A percentile compares a stretch with the other conserved stretches of the same genome.
These are phyloP conservation scores for Lactarius pseudohatsudake DNA, from an alignment of 768 basidiomycete species.

Conservation along the genomic window DNA sequence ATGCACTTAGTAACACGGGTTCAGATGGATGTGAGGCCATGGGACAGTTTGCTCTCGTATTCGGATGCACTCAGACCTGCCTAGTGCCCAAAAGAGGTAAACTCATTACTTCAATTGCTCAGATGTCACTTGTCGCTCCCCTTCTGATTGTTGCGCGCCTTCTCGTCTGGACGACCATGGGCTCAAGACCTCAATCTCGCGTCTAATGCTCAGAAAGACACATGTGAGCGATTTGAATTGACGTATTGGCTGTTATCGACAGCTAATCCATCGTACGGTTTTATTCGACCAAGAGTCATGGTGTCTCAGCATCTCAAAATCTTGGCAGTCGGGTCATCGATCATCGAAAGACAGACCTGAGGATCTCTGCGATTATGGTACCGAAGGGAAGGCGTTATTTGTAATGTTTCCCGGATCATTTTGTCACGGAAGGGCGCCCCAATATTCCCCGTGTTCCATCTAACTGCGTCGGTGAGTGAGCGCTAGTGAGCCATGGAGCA, in stretches of 20 bases:
- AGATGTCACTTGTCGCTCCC: not conserved
- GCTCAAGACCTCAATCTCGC: too few relatives aligned
- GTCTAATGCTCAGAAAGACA: conserved; percentile 36
- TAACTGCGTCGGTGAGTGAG: not conserved
- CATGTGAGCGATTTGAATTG: conserved; percentile 58
- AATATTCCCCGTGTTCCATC: not conserved
- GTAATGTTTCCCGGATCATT: too few relatives aligned
- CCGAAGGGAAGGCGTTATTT: not conserved
- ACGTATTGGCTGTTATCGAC: conserved; percentile 42
- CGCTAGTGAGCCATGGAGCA: not conserved
- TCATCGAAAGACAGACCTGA: not conserved
- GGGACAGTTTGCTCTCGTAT: not conserved
- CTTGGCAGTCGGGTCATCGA: not conserved
- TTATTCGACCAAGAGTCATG: not conserved
- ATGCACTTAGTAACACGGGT: conserved; percentile 1
- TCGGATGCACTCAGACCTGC: not conserved
- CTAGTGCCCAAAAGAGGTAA: conserved; percentile 44
- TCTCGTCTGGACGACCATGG: too few relatives aligned
- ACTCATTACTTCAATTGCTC: conserved; percentile 4
- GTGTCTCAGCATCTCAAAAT: not conserved
- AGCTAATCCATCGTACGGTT: not conserved
- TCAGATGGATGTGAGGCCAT: not conserved
- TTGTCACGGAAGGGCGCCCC: not conserved
- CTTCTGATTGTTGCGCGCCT: too few relatives aligned
- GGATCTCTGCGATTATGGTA: not conserved